Evolutionary conservation across 1,284 basidiomycete genomes (phyloP), one percentile per base, ranked within the genome.

Genomic region (Gymnopus androsaceus): DNA sequence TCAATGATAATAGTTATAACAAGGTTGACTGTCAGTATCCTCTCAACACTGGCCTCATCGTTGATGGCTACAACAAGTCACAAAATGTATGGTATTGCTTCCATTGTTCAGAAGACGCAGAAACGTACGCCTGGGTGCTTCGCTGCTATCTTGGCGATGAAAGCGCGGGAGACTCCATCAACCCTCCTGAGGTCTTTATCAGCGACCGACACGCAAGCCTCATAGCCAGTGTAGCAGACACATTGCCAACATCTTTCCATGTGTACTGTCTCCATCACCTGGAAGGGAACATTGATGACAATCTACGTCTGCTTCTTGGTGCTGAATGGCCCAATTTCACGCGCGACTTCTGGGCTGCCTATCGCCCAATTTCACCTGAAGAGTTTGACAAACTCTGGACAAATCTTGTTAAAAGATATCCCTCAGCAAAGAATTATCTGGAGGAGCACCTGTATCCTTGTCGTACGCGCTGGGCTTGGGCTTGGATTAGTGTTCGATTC

Each of bases 1-100:
- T 73, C 15, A 70, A 66, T 46, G 69, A 72, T 46, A 63, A 64
- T 36, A 61, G 67, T n/a, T 64, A 69, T 40, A 67, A 66, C 25
- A 62, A 63, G 3, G 71, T 71, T 53, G 54, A 64, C 15, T 66
- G 63, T 58, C 60, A 62, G 8, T 70, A 66, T 55, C 59, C 66
- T 0, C 60, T 72, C 12, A 67, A 70, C 55, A 65, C 70, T 55
- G 70, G 69, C 9, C 63, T 73, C 27, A 55, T 60, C 6, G 65
- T 70, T 23, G 65, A 72, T 40, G 59, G 59, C 27, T 59, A 55
- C 23, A 58, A 56, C 1, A 50, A 51, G 5, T 62, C 61, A 2
- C 60, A 58, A 2, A 69, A 67, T 36, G 31, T 55, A 1, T 67
- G 62, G 62, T 66, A 70, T 56, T 63, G 62, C 4, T 51, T 72